Percentiles rank a stretch among this genome's conserved stretches.
phyloP scores from a whole-genome alignment of 495 filamentous ascomycete species.

The Delitschia confertaspora region DNA sequence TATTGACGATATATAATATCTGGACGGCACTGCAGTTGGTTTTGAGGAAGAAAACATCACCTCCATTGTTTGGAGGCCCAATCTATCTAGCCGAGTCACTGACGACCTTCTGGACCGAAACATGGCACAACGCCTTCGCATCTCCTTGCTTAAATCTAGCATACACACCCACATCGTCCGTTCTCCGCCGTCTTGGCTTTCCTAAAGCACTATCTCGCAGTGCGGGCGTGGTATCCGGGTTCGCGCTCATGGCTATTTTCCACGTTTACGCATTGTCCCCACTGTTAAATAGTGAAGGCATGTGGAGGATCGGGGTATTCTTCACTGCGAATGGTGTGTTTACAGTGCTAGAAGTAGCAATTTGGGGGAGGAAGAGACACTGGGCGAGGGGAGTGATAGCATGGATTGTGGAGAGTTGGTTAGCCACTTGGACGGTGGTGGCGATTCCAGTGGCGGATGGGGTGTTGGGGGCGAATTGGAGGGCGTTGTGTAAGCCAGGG shows the following conservation, averaged over 20 bases:
- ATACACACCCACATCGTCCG: slow-evolving; percentile 28
- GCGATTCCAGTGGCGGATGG: slow-evolving; percentile 32
- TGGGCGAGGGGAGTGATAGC: slow-evolving; percentile 30
- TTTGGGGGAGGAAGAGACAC: slow-evolving; percentile 35
- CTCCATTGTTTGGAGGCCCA: slow-evolving; percentile 33
- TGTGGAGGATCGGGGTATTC: slow-evolving; percentile 31
- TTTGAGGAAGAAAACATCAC: slow-evolving; percentile 32
- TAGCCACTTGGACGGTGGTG: slow-evolving; percentile 32
- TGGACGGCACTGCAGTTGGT: slow-evolving; percentile 35
- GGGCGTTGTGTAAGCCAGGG: slow-evolving; percentile 23
- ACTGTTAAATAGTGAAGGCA: slow-evolving; percentile 24
- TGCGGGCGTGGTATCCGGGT: slow-evolving; percentile 31
- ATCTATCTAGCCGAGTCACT: slow-evolving; percentile 34
- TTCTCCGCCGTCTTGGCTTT: slow-evolving; percentile 27
- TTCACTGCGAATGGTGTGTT: slow-evolving; percentile 34
- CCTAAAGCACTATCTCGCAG: slow-evolving; percentile 26
- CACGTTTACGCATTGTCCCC: slow-evolving; percentile 33
- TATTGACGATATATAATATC: slow-evolving; percentile 35
- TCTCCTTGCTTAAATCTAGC: slow-evolving; percentile 32
- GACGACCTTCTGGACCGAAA: slow-evolving; percentile 35
- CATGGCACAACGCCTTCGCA: slow-evolving; percentile 37
- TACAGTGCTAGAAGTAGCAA: slow-evolving; percentile 30
- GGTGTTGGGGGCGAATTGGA: slow-evolving; percentile 29
- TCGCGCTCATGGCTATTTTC: slow-evolving; percentile 34
- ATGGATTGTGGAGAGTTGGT: slow-evolving; percentile 31